Evolutionary conservation across 192 early-diverging fungal genomes (phyloP), one percentile per base, ranked within the genome.

Genomic region (Cladochytrium replicatum): DNA sequence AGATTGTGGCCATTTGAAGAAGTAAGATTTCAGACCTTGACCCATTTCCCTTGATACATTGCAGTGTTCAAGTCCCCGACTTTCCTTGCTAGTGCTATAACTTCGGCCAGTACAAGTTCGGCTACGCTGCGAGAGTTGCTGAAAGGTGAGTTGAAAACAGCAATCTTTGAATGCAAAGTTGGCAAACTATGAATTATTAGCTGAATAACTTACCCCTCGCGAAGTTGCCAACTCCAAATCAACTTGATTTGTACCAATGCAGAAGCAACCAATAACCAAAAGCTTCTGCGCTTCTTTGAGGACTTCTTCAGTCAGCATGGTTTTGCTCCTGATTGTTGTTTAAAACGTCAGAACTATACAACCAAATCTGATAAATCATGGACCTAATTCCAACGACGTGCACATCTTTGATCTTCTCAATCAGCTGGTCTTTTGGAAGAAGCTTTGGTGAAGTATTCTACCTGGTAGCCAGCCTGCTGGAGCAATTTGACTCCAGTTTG

Each of bases 141-240:
- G 75, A 97, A 97, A 43, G 93, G 93, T 39, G 92, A 96, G 75
- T 96, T 96, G 76, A 99, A 99, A 24, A 95, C 90, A 24, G 87
- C 86, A 55, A 98, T 86, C 70, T 75, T 48, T 13, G n/a, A n/a
- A n/a, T n/a, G n/a, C n/a, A n/a, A n/a, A n/a, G n/a, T n/a, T n/a
- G n/a, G n/a, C n/a, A n/a, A n/a, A n/a, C n/a, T n/a, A n/a, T n/a
- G n/a, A n/a, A n/a, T n/a, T n/a, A n/a, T n/a, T n/a, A n/a, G 26
- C 15, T 3, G 11, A 54, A 11, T 26, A 2, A 58, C 29, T 41
- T 65, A 71, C 61, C 48, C 93, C 95, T 47, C 81, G 77, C 23
- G 69, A 69, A 13, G 95, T 82, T 32, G 95, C 92, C 53, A 77
- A 74, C 42, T 81, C 80, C 21, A 99, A 71, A 68, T 99, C 87